phyloP scores from a whole-genome alignment of 2,329 filamentous ascomycete species.

The Talaromyces pinophilus region DNA sequence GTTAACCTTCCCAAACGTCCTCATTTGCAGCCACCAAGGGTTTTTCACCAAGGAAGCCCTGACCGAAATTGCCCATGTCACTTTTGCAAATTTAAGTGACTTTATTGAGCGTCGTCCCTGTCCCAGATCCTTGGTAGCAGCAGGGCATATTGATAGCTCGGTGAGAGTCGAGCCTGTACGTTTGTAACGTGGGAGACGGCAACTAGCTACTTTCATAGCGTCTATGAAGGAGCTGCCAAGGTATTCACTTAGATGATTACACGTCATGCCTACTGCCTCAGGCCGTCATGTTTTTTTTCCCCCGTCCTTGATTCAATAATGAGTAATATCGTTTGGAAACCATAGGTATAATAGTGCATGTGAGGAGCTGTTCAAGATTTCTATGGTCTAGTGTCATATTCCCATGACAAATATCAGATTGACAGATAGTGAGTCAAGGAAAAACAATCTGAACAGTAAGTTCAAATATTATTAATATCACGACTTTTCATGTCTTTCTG shows the following conservation, averaged over 20 bases:
- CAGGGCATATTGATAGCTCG: slow-evolving; percentile 32
- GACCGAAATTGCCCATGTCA: slow-evolving; percentile 62
- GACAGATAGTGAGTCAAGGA: too few relatives aligned
- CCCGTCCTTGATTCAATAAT: too few relatives aligned
- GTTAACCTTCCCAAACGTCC: slow-evolving; percentile 67
- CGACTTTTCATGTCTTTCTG: too few relatives aligned
- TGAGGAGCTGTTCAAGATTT: too few relatives aligned
- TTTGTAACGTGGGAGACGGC: neutral
- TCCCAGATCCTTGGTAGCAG: slow-evolving; percentile 34
- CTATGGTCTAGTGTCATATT: too few relatives aligned
- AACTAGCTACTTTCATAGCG: neutral
- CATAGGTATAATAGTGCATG: too few relatives aligned
- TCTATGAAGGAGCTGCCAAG: neutral
- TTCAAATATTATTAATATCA: too few relatives aligned
- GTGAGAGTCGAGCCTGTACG: slow-evolving; percentile 33
- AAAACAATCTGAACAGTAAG: too few relatives aligned
- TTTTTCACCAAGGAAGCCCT: slow-evolving; percentile 70
- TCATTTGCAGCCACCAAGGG: slow-evolving; percentile 68
- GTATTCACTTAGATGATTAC: neutral
- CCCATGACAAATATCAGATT: too few relatives aligned
- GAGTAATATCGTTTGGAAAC: too few relatives aligned
- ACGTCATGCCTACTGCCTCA: neutral
- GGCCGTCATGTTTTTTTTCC: neutral
- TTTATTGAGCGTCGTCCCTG: slow-evolving; percentile 32
- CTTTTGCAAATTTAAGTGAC: slow-evolving; percentile 56